Percentiles rank a stretch among this genome's conserved stretches.
These are phyloP conservation scores for Aspergillus tanneri DNA, from an alignment of 2,329 filamentous ascomycete species.

Conservation along the genomic window DNA sequence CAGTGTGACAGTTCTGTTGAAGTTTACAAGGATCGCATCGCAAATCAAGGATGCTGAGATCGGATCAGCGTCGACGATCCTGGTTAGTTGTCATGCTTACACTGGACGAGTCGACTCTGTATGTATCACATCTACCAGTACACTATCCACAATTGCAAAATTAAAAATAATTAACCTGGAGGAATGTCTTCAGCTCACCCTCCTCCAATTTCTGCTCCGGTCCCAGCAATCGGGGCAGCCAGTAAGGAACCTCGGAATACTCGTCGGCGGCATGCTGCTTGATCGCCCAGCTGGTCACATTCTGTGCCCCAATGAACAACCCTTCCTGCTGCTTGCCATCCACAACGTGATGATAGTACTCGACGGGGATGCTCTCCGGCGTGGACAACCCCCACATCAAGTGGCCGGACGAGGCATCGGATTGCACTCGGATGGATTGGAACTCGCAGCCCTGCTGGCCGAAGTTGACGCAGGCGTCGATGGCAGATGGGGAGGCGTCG, in stretches of 20 bases:
- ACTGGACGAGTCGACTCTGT: too few relatives aligned
- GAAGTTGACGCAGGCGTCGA: not conserved
- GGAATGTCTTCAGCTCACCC: slow-evolving; percentile 1
- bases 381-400: slow-evolving; percentile 1
- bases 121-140: too few relatives aligned
- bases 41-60: too few relatives aligned
- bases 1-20: too few relatives aligned
- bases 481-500: not conserved
- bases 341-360: slow-evolving; percentile 5
- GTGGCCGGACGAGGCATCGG: not conserved
- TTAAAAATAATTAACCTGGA: not conserved
- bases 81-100: too few relatives aligned
- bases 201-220: not conserved
- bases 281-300: slow-evolving; percentile 6
- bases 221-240: not conserved
- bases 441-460: not conserved
- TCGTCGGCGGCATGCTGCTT: not conserved
- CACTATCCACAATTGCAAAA: too few relatives aligned
- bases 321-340: slow-evolving; percentile 4
- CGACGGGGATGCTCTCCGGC: not conserved
- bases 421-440: not conserved
- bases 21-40: too few relatives aligned
- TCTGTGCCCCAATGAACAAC: slow-evolving; percentile 1
- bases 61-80: too few relatives aligned
- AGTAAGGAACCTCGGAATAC: not conserved